phyloP scores from a whole-genome alignment of 768 basidiomycete species.

The Filobasidium wieringae region DNA sequence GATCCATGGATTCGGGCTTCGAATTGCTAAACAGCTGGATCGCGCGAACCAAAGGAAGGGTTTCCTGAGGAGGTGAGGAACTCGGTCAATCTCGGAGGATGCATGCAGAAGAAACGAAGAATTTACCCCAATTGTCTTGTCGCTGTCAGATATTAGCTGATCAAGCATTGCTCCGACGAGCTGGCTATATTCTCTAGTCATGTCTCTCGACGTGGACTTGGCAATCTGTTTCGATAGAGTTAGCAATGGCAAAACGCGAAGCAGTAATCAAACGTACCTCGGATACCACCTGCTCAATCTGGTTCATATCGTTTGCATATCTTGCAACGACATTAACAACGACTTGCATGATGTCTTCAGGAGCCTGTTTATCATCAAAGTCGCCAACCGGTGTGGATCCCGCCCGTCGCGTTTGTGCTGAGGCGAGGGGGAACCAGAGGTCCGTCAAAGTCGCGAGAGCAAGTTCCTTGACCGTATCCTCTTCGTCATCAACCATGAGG shows the following conservation, averaged over 20 bases:
- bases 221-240: neutral
- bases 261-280: slow-evolving; percentile 3
- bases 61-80: slow-evolving; percentile 3
- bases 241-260: neutral
- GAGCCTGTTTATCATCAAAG: too few relatives aligned
- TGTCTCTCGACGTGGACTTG: neutral
- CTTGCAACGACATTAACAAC: slow-evolving; percentile 4
- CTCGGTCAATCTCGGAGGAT: neutral
- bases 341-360: too few relatives aligned
- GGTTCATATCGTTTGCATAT: neutral
- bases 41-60: slow-evolving; percentile 47
- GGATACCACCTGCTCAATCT: neutral
- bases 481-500: slow-evolving; percentile 76
- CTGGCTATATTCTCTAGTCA: slow-evolving; percentile 4
- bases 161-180: slow-evolving; percentile 8
- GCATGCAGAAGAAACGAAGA: neutral
- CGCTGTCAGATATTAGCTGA: neutral
- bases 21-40: slow-evolving; percentile 72
- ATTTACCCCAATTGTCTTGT: neutral
- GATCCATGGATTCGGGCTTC: slow-evolving; percentile 72
- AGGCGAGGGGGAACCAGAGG: slow-evolving; percentile 54
- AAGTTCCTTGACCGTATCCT: slow-evolving; percentile 86
- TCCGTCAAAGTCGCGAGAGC: slow-evolving; percentile 83
- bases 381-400: neutral
- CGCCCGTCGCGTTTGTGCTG: neutral